Base-by-base conservation (phyloP, 257 asterid genomes). In the Verbascum thapsus region DNA sequence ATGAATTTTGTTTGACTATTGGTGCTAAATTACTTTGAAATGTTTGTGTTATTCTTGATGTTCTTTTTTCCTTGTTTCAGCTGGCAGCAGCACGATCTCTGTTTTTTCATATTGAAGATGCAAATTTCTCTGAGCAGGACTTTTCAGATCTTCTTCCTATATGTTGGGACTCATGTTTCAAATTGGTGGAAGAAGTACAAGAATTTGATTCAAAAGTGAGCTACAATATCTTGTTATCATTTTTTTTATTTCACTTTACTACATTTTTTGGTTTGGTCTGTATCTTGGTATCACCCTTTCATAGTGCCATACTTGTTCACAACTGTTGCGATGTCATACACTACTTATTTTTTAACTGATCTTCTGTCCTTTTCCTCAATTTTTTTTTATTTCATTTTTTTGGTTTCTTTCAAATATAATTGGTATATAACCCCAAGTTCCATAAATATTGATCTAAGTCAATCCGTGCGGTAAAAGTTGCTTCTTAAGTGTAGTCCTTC, bases 141-240 rank as follows among this genome's bases (percentile, higher is more conserved):
- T 94, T 90, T 61, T 75, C 71, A 17, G 92, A 90, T 80, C 96
- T 94, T 81, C 88, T 90, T 69, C 87, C 94, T 1, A 59, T 77
- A 13, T 94, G 95, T 75, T 94, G 95, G 98, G 94, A 94, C 69
- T 79, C 85, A 43, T 82, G 96, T 73, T 94, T 94, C 81, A 81
- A 84, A 70, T 74, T 94, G 76, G 86, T 82, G 19, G 98, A 90
- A 64, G 96, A 90, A 74, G 98, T 87, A 37, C 88, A 87, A 66
- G 99, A 94, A 76, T 86, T 94, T 68, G 99, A 94, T 82, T 90
- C 99, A 23, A 94, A 94, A 83, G 98, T 86, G 68, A 58, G 78
- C 64, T 67, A 22, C 22, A 19, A 30, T 62, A 57, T 63, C 69
- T 23, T 51, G 44, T 43, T 41, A 6, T 34, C 60, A 52, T 39